Evolutionary conservation across 2,329 filamentous ascomycete genomes (phyloP).

Genomic region (Plectosphaerella sp.): DNA sequence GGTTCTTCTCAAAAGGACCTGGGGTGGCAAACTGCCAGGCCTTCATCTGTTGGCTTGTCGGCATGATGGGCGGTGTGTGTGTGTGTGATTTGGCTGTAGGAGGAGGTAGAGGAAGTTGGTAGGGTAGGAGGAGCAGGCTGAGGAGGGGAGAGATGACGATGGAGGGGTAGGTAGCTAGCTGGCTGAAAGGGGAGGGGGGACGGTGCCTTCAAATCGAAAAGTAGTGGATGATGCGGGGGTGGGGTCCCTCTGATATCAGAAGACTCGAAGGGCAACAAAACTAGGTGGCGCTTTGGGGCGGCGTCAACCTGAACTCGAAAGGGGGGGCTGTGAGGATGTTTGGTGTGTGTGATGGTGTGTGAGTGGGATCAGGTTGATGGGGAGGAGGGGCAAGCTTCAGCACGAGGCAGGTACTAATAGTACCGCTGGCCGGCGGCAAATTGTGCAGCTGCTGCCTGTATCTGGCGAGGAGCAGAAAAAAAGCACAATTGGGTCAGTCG

Average conservation of each 20-base stretch:
- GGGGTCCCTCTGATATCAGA: background rate
- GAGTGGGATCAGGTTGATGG: background rate
- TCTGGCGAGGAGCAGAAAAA: too few relatives aligned
- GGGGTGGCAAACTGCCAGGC: constrained; percentile 15
- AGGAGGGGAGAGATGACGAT: background rate
- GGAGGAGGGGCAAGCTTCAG: background rate
- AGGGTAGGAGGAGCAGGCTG: background rate
- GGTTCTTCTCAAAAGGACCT: constrained; percentile 24
- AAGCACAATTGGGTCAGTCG: too few relatives aligned
- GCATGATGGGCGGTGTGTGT: background rate
- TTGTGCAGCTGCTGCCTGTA: too few relatives aligned
- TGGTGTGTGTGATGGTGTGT: background rate
- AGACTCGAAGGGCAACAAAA: background rate
- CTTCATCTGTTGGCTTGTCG: constrained; percentile 5
- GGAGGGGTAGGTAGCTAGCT: background rate
- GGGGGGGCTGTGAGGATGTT: background rate
- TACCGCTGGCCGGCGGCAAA: too few relatives aligned
- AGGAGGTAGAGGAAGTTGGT: background rate
- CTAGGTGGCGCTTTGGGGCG: background rate
- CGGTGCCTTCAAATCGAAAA: background rate
- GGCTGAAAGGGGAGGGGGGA: background rate
- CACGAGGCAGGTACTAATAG: too few relatives aligned
- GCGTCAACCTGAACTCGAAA: background rate
- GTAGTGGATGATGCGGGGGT: background rate
- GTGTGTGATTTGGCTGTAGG: background rate